Evolutionary conservation across 2,329 filamentous ascomycete species (phyloP).

Genomic region (Trichothecium roseum): DNA sequence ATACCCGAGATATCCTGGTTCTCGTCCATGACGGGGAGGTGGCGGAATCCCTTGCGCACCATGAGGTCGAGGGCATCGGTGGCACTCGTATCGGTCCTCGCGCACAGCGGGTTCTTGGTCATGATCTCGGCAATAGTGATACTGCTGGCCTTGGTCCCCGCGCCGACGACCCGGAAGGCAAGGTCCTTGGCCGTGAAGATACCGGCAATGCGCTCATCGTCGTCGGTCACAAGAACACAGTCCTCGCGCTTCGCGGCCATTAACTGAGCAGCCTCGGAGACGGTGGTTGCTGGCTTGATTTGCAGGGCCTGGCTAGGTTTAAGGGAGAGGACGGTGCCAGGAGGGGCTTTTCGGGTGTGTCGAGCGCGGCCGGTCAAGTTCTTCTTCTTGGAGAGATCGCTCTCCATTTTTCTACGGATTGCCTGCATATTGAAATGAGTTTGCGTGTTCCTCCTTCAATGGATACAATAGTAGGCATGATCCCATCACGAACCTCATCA

Average conservation of each 20-base stretch:
- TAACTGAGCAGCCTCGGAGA: constrained; percentile 91
- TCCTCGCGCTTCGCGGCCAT: constrained; percentile 99
- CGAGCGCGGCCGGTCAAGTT: constrained; percentile 67
- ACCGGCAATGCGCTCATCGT: constrained; percentile 93
- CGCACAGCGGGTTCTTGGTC: constrained; percentile 98
- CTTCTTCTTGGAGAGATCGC: constrained; percentile 96
- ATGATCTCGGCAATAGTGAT: constrained; percentile 97
- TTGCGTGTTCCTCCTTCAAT: not conserved
- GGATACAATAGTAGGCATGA: not conserved
- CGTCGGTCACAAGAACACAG: constrained; percentile 93
- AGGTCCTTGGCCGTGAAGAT: constrained; percentile 99
- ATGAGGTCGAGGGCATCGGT: constrained; percentile 96
- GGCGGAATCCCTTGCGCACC: constrained; percentile 96
- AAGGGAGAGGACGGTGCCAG: constrained; percentile 88
- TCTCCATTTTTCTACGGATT: constrained; percentile 94
- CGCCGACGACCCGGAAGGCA: constrained; percentile 90
- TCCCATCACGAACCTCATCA: constrained; percentile 68
- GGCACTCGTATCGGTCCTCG: constrained; percentile 92
- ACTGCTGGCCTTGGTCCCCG: constrained; percentile 77
- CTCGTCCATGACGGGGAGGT: constrained; percentile 98
- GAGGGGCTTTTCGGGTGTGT: constrained; percentile 84
- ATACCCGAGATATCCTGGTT: constrained; percentile 99
- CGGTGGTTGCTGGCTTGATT: constrained; percentile 90
- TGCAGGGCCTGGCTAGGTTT: constrained; percentile 93
- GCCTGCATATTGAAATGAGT: constrained; percentile 46